Evolutionary conservation across 768 basidiomycete species (phyloP), one percentile per base, ranked within the genome.

Genomic region (Lentinula raphanica): DNA sequence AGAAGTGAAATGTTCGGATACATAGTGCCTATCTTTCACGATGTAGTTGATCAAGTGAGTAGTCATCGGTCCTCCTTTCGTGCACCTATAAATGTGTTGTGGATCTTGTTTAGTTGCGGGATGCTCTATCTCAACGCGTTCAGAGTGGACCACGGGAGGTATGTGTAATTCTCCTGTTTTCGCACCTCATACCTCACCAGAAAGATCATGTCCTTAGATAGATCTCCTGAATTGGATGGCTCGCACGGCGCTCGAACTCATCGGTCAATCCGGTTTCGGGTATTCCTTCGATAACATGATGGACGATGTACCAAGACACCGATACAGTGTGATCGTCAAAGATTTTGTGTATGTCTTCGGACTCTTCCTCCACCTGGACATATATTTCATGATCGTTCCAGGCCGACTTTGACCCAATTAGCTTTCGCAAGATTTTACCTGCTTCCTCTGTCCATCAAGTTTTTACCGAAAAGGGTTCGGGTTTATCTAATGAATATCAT

Each of bases 241-340:
- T 31, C 69, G 74, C 19, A 66, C 71, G 9, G 69, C 74, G n/a
- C 67, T 76, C 27, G 74, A 76, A 49, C 62, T 75, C 38, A 68
- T 77, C 40, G 74, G 73, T 3, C 71, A 73, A 61, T 69, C 68
- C 13, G 72, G 75, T 3, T 65, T 76, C 13, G 76, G 75, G 0
- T 69, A 68, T 48, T 72, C 74, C 1, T 75, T 76, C 49, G 72
- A 75, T 36, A 55, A 66, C 2, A 63, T 75, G 11, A 55, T 44
- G 21, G 65, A 66, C 19, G 66, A 65, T 9, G 46, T 49, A 13
- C 59, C 56, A n/a, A 57, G 54, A 58, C 63, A 54, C 19, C 29
- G 66, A 58, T 53, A 54, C 45, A 31, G 9, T 15, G 38, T 38
- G 11, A 53, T 62, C 19, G 44, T 61, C 8, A 65, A 63, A 48